Evolutionary conservation across 805 yeast genomes (phyloP).

Genomic region (Lipomyces kockii): DNA sequence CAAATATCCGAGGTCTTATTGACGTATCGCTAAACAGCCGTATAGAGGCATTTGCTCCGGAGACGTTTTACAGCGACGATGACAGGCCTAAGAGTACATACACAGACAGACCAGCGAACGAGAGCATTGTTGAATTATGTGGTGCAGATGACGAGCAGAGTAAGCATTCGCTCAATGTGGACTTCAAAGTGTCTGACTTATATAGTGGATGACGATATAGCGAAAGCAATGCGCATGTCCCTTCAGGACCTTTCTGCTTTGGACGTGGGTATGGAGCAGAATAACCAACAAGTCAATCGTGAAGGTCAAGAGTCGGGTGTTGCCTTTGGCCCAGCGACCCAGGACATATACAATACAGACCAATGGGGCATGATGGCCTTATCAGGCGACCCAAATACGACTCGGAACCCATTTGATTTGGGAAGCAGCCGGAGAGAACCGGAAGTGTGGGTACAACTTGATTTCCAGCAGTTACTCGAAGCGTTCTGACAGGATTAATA

Average conservation of each 20-base stretch:
- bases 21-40: not conserved
- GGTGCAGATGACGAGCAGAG: slow-evolving; percentile 19
- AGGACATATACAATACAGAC: slow-evolving; percentile 36
- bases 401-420: not conserved
- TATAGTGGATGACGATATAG: slow-evolving; percentile 29
- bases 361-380: slow-evolving; percentile 39
- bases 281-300: not conserved
- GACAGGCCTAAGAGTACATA: not conserved
- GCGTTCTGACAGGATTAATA: not conserved
- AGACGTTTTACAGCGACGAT: slow-evolving; percentile 23
- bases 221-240: slow-evolving; percentile 34
- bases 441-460: not conserved
- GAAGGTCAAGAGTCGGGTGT: slow-evolving; percentile 37
- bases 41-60: slow-evolving; percentile 29
- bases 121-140: not conserved
- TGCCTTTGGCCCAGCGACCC: slow-evolving; percentile 39
- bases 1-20: too few species aligned
- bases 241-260: slow-evolving; percentile 26
- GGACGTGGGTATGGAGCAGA: slow-evolving; percentile 8
- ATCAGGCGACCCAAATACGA: not conserved
- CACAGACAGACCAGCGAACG: not conserved
- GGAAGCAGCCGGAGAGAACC: slow-evolving; percentile 12
- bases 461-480: not conserved
- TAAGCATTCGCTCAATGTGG: not conserved
- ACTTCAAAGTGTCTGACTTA: not conserved